A percentile compares a stretch with the other conserved stretches of the same genome.
Conservation (phyloP, 2,329 filamentous ascomycete species). For the Aureobasidium sp. region DNA sequence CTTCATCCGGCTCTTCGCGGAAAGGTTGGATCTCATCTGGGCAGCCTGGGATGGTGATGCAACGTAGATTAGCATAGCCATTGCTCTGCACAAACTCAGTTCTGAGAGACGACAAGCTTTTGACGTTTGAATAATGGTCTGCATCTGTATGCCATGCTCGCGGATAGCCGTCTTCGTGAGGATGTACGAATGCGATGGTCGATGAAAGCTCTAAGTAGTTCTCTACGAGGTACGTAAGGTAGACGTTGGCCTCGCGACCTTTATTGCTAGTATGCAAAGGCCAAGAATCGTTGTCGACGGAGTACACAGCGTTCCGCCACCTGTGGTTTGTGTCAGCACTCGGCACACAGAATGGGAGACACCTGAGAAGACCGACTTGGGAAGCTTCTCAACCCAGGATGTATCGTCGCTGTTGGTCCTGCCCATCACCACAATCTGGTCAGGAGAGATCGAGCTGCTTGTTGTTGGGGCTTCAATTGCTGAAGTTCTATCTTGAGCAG, state of each 20-base stretch:
- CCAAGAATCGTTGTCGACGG: background rate
- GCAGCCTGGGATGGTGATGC: slow-evolving; percentile 45
- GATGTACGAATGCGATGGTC: slow-evolving; percentile 24
- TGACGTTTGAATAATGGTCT: slow-evolving; percentile 18
- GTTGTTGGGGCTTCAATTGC: background rate
- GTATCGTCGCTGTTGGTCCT: background rate
- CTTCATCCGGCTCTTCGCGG: slow-evolving; percentile 22
- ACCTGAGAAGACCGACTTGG: background rate
- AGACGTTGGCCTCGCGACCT: slow-evolving; percentile 35
- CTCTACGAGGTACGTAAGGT: slow-evolving; percentile 41
- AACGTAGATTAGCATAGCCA: slow-evolving; percentile 49
- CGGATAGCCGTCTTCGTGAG: slow-evolving; percentile 22
- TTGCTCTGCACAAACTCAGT: slow-evolving; percentile 40
- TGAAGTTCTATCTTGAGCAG: background rate
- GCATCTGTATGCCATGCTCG: slow-evolving; percentile 14
- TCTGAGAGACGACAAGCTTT: slow-evolving; percentile 29
- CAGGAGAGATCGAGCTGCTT: background rate
- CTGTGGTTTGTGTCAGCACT: background rate
- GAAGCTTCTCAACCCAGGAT: background rate
- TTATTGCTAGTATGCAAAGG: background rate
- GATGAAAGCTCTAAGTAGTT: slow-evolving; percentile 31
- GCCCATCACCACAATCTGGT: background rate
- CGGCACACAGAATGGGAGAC: background rate
- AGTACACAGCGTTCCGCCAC: background rate
- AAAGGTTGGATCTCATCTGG: slow-evolving; percentile 43